phyloP scores from a whole-genome alignment of 1,284 basidiomycete species.

The Rhodotorula mucilaginosa region DNA sequence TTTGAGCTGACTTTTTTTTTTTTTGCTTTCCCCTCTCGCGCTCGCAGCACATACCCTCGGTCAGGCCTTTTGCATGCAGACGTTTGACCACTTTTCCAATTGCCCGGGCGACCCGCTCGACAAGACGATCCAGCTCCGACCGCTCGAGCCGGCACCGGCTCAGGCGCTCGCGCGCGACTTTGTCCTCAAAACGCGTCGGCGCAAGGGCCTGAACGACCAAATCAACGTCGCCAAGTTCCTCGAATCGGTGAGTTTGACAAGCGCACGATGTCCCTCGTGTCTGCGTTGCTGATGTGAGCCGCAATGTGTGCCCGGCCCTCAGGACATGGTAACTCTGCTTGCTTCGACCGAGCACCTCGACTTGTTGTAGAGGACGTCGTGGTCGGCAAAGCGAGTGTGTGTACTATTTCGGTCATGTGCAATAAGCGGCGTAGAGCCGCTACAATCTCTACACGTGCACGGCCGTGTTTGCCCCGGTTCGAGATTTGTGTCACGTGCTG shows the following conservation, averaged over 20 bases:
- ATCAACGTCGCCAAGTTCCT: slow-evolving; percentile 34
- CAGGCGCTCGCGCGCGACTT: slow-evolving; percentile 73
- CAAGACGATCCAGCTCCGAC: slow-evolving; percentile 87
- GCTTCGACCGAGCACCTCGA: slow-evolving; percentile 3
- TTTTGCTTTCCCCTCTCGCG: not conserved
- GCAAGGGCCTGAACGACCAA: slow-evolving; percentile 65
- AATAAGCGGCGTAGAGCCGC: slow-evolving; percentile 2
- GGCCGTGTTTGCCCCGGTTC: not conserved
- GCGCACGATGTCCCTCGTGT: not conserved
- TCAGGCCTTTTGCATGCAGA: slow-evolving; percentile 92
- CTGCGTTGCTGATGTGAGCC: not conserved
- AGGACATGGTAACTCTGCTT: not conserved
- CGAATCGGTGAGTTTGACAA: slow-evolving; percentile 5
- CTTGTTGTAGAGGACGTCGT: not conserved
- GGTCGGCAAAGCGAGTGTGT: not conserved
- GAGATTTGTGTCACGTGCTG: not conserved
- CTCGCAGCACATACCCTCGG: slow-evolving; percentile 77
- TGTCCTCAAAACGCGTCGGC: slow-evolving; percentile 89
- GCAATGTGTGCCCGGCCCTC: not conserved
- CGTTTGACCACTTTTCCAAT: slow-evolving; percentile 97
- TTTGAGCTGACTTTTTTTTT: not conserved
- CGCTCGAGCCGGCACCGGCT: slow-evolving; percentile 93
- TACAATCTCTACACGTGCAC: not conserved
- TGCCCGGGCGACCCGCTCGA: slow-evolving; percentile 97
- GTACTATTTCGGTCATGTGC: not conserved